These are phyloP conservation scores for Geotrichum bryndzae DNA, from an alignment of 1,139 yeast genomes.

Conservation along the genomic window DNA sequence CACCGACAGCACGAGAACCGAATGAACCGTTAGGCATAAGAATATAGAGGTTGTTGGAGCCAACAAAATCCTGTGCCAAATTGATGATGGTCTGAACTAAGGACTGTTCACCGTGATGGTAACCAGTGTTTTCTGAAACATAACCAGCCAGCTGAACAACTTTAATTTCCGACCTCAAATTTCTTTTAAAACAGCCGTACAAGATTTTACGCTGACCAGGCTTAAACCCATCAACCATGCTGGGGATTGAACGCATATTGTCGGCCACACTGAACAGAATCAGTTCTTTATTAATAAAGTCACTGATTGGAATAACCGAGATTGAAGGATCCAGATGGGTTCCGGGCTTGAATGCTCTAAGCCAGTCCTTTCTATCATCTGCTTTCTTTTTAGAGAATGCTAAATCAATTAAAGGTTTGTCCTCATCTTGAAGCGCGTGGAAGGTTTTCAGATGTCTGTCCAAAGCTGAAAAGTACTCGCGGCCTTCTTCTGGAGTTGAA, in stretches of 20 bases:
- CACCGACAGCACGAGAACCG: constrained; percentile 96
- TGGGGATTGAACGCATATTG: constrained; percentile 90
- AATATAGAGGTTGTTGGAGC: constrained; percentile 81
- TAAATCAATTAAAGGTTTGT: constrained; percentile 74
- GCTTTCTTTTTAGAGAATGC: constrained; percentile 96
- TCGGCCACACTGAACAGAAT: constrained; percentile 96
- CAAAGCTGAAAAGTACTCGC: constrained; percentile 82
- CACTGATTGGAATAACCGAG: constrained; percentile 77
- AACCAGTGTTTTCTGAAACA: constrained; percentile 83
- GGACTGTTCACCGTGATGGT: constrained; percentile 93
- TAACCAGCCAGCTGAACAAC: constrained; percentile 91
- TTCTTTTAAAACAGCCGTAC: constrained; percentile 81
- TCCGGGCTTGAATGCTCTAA: constrained; percentile 83
- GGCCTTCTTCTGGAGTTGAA: constrained; percentile 71
- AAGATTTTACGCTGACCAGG: constrained; percentile 96
- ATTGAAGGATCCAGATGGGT: constrained; percentile 84
- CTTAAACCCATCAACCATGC: constrained; percentile 89
- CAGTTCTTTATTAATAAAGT: constrained; percentile 90
- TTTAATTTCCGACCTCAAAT: constrained; percentile 69
- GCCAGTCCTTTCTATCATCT: constrained; percentile 97
- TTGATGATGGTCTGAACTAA: constrained; percentile 86
- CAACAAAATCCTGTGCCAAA: constrained; percentile 90
- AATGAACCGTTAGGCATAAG: constrained; percentile 91
- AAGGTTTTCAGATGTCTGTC: constrained; percentile 84
- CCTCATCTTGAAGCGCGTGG: constrained; percentile 76